Conservation (phyloP, 805 yeast species). For the Isabelozyma pseudorhagii region DNA sequence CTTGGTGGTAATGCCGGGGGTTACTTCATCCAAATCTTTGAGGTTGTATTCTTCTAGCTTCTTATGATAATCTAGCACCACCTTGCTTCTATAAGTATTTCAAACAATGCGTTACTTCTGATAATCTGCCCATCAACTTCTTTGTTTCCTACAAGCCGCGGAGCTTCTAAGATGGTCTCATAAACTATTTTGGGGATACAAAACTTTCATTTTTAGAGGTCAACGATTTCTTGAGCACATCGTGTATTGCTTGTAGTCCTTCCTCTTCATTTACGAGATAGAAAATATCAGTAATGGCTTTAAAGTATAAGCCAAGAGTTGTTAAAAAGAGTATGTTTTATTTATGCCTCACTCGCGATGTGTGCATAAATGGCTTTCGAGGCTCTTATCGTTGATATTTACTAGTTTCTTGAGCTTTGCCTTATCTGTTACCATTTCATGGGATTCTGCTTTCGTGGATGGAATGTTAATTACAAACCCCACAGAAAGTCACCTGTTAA, state of each 20-base stretch:
- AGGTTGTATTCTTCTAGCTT: conserved; percentile 3
- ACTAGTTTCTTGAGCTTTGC: too few species aligned
- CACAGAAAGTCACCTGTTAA: too few species aligned
- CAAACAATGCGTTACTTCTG: conserved; percentile 6
- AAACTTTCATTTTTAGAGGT: conserved; percentile 4
- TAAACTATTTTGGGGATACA: conserved; percentile 11
- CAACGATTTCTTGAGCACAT: conserved; percentile 10
- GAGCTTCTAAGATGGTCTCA: conserved; percentile 6
- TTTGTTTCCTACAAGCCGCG: conserved; percentile 1
- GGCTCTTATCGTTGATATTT: too few species aligned
- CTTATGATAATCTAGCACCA: conserved; percentile 9
- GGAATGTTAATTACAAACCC: too few species aligned
- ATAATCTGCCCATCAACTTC: conserved; percentile 3
- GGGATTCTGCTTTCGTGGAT: too few species aligned
- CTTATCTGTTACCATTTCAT: too few species aligned
- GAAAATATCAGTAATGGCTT: conserved; percentile 7
- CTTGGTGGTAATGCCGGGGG: conserved; percentile 2
- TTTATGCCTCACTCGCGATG: too few species aligned
- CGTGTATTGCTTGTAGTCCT: conserved; percentile 7
- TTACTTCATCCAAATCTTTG: conserved; percentile 1
- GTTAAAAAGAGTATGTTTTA: too few species aligned
- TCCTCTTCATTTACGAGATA: background rate
- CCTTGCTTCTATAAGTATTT: conserved; percentile 1
- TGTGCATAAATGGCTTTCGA: too few species aligned
- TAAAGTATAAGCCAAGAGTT: conserved; percentile 7